Evolutionary conservation across 106 monocot genomes (phyloP).

Genomic region (Dendrobium officinale): DNA sequence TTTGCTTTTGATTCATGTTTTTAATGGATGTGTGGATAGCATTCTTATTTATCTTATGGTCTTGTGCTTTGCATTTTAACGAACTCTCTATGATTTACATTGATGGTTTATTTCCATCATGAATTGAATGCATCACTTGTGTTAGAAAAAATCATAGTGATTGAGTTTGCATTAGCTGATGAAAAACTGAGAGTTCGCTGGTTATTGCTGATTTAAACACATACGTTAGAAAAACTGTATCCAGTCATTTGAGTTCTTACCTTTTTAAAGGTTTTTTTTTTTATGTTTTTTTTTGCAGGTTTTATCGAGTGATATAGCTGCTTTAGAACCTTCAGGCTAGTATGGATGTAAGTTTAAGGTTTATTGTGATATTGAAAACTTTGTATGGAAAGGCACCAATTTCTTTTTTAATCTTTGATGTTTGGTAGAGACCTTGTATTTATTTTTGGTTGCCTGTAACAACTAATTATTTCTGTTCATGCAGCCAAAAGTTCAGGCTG

Average conservation of each 20-base stretch:
- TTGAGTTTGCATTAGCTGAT: not conserved
- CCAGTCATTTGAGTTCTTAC: not conserved
- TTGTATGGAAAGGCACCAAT: not conserved
- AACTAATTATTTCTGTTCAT: not conserved
- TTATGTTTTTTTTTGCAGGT: not conserved
- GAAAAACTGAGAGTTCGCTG: not conserved
- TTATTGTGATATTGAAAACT: not conserved
- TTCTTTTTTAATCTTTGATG: not conserved
- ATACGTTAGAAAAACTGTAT: not conserved
- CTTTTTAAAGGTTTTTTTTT: too few relatives aligned
- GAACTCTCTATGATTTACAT: too few relatives aligned
- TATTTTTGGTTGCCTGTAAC: not conserved
- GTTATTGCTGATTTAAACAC: not conserved
- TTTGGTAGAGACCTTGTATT: not conserved
- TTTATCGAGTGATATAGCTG: not conserved
- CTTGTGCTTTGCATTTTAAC: too few relatives aligned
- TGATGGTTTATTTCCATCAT: too few relatives aligned
- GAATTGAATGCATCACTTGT: too few relatives aligned
- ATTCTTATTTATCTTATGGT: too few relatives aligned
- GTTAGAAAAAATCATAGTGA: not conserved
- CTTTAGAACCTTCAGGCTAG: not conserved
- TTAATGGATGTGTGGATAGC: too few relatives aligned
- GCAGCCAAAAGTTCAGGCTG: constrained; percentile 9
- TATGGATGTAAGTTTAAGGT: constrained; percentile 4
- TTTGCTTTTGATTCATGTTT: too few relatives aligned